phyloP scores from a whole-genome alignment of 768 basidiomycete species.

The Boletus sp. region DNA sequence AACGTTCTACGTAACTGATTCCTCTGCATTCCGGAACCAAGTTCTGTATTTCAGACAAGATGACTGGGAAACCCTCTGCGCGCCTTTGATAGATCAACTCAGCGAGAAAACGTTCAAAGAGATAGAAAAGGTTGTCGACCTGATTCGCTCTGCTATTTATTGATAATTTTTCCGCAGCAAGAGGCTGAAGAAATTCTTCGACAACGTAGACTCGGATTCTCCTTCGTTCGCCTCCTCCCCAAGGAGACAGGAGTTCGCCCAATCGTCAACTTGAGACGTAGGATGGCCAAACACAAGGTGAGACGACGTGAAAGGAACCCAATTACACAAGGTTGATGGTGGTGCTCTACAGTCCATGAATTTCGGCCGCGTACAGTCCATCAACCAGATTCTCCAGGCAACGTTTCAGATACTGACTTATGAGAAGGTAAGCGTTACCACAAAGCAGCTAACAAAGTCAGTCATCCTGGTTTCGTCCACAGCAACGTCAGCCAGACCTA shows the following conservation, averaged over 20 bases:
- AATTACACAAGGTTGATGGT: background rate
- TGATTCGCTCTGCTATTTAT: background rate
- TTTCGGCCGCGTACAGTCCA: constrained; percentile 51
- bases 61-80: constrained; percentile 84
- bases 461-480: background rate
- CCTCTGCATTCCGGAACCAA: constrained; percentile 77
- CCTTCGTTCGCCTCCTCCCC: constrained; percentile 85
- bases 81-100: constrained; percentile 77
- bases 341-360: constrained; percentile 30
- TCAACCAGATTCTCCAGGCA: constrained; percentile 83
- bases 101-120: constrained; percentile 66
- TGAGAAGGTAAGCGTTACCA: constrained; percentile 60
- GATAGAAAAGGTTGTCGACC: constrained; percentile 56
- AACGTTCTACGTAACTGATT: constrained; percentile 92
- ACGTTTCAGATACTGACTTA: constrained; percentile 87
- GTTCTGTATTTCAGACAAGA: constrained; percentile 93
- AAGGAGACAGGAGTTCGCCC: constrained; percentile 95
- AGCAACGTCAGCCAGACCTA: constrained; percentile 62
- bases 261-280: constrained; percentile 82
- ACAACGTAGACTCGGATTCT: constrained; percentile 77
- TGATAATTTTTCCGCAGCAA: constrained; percentile 37
- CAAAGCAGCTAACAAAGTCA: background rate
- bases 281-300: constrained; percentile 39
- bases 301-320: background rate
- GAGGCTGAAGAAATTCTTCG: constrained; percentile 66